A percentile compares a stretch with the other conserved stretches of the same genome.
Evolutionary conservation across 2,329 filamentous ascomycete genomes (phyloP).

Genomic region (Colletotrichum musicola): DNA sequence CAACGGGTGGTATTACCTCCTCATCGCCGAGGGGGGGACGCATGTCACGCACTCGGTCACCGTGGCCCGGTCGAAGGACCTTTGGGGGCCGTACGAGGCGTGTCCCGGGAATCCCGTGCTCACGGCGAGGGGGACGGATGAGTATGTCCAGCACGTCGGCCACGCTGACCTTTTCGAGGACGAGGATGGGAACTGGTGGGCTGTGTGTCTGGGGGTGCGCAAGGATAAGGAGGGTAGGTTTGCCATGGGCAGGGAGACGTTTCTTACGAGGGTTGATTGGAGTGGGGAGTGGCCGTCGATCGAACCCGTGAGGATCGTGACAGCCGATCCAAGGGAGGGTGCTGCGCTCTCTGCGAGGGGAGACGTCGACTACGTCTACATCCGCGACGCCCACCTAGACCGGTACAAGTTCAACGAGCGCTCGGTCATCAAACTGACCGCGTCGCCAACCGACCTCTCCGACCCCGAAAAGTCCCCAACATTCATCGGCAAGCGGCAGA

Average conservation of each 20-base stretch:
- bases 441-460: neutral
- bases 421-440: neutral
- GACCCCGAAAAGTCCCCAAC: neutral
- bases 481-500: neutral
- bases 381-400: neutral
- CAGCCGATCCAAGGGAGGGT: no score
- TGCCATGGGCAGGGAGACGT: neutral
- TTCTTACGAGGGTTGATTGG: neutral
- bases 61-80: slow-evolving; percentile 44
- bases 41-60: slow-evolving; percentile 46
- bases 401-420: neutral
- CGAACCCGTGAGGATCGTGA: neutral
- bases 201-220: neutral
- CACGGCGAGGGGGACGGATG: slow-evolving; percentile 39
- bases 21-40: slow-evolving; percentile 56
- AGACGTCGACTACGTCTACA: neutral
- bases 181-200: slow-evolving; percentile 39
- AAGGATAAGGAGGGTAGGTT: neutral
- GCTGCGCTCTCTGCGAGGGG: neutral
- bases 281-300: neutral
- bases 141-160: slow-evolving; percentile 38
- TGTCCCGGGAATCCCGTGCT: slow-evolving; percentile 46
- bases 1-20: slow-evolving; percentile 53
- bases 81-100: slow-evolving; percentile 48
- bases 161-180: slow-evolving; percentile 40